A percentile compares a stretch with the other conserved stretches of the same genome.
Conservation (phyloP, 2,329 filamentous ascomycete species). For the Ceratocystis eucalypticola region DNA sequence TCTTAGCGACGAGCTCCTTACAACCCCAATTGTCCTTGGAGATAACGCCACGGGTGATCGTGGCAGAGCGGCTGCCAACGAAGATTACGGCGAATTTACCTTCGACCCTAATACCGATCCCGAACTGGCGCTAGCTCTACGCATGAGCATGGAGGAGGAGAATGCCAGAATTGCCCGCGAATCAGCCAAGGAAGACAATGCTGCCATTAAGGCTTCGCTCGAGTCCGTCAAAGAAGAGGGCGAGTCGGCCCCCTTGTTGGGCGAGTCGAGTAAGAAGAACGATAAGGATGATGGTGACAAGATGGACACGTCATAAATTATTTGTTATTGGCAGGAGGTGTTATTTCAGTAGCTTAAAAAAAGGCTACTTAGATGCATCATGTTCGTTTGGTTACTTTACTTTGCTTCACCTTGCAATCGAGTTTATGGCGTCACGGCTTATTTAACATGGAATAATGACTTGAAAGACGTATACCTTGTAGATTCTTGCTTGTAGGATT, state of each 20-base stretch:
- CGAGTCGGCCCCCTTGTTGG: slow-evolving; percentile 37
- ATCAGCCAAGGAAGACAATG: slow-evolving; percentile 44
- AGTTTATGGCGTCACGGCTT: slow-evolving; percentile 15
- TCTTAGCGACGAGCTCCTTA: slow-evolving; percentile 79
- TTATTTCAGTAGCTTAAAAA: neutral
- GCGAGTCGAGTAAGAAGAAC: slow-evolving; percentile 29
- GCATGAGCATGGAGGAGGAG: slow-evolving; percentile 98
- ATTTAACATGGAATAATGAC: neutral
- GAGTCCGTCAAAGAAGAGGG: slow-evolving; percentile 73
- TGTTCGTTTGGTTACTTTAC: slow-evolving; percentile 3
- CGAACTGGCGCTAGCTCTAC: slow-evolving; percentile 81
- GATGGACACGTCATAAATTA: slow-evolving; percentile 71
- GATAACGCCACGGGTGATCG: slow-evolving; percentile 46
- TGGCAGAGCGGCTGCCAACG: slow-evolving; percentile 44
- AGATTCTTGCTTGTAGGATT: neutral
- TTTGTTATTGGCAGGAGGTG: slow-evolving; percentile 18
- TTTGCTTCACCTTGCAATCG: slow-evolving; percentile 13
- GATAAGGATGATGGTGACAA: slow-evolving; percentile 50
- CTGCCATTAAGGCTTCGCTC: slow-evolving; percentile 57
- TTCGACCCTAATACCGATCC: slow-evolving; percentile 87
- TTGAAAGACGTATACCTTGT: neutral
- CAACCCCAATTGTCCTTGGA: slow-evolving; percentile 78
- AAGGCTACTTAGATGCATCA: slow-evolving; percentile 1
- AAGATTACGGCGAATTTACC: slow-evolving; percentile 45
- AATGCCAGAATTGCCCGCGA: slow-evolving; percentile 73